Percentiles rank a stretch among this genome's conserved stretches.
Conservation (phyloP, 805 yeast species). For the Jamesozyma gamospora region DNA sequence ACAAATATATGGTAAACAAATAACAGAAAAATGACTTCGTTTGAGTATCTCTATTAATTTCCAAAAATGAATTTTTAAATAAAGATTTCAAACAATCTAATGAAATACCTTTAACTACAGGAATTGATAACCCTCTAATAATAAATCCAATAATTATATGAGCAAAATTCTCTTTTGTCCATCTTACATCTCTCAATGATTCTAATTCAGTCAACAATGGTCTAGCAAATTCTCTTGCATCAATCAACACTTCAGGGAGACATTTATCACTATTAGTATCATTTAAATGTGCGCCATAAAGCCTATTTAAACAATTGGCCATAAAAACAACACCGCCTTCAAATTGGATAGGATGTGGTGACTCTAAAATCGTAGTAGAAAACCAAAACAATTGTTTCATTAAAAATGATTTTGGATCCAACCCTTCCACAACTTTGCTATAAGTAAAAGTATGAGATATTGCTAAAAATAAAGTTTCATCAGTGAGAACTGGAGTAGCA, state of each 20-base stretch:
- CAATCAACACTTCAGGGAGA: constrained; percentile 25
- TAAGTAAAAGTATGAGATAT: constrained; percentile 31
- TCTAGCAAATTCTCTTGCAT: constrained; percentile 33
- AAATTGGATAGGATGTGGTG: constrained; percentile 26
- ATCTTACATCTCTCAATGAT: constrained; percentile 26
- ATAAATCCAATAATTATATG: constrained; percentile 37
- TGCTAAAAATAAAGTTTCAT: constrained; percentile 21
- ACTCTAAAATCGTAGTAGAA: constrained; percentile 22
- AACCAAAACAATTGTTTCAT: constrained; percentile 30
- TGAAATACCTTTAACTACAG: constrained; percentile 45
- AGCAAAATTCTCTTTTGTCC: constrained; percentile 40
- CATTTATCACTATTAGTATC: constrained; percentile 20
- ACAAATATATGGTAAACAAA: constrained; percentile 27
- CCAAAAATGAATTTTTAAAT: constrained; percentile 35
- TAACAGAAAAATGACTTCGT: constrained; percentile 13
- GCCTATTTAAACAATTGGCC: constrained; percentile 23
- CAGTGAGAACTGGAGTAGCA: constrained; percentile 24
- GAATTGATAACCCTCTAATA: constrained; percentile 47
- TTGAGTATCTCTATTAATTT: constrained; percentile 14
- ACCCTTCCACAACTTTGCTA: constrained; percentile 30
- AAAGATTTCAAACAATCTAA: constrained; percentile 35
- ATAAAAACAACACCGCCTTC: constrained; percentile 32
- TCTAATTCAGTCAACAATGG: constrained; percentile 36
- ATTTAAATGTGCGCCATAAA: constrained; percentile 22
- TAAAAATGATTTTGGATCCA: constrained; percentile 22